Percentiles rank a stretch among this genome's conserved stretches.
Evolutionary conservation across 1,284 basidiomycete species (phyloP).

Genomic region (Porphyrellus sp.): DNA sequence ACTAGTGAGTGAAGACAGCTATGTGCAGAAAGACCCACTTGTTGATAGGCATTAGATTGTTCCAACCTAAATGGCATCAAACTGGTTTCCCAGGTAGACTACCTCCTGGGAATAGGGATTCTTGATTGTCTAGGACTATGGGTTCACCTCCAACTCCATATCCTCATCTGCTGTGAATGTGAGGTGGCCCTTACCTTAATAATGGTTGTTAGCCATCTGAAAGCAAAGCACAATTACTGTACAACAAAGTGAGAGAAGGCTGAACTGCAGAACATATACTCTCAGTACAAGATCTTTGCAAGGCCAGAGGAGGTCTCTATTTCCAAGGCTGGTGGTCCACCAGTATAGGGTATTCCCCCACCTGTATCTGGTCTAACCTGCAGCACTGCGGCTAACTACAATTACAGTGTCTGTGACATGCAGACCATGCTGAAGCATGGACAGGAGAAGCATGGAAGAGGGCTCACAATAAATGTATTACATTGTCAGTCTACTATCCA

Average conservation of each 20-base stretch:
- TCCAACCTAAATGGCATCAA: not conserved
- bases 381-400: not conserved
- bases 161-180: not conserved
- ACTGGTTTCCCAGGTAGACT: not conserved
- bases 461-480: not conserved
- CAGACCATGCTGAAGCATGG: constrained; percentile 6
- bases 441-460: not conserved
- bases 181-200: not conserved
- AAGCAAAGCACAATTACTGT: not conserved
- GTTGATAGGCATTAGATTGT: not conserved
- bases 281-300: not conserved
- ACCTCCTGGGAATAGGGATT: not conserved
- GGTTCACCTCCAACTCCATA: not conserved
- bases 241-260: not conserved
- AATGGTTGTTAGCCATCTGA: not conserved
- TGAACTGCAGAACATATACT: not conserved
- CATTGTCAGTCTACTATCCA: not conserved
- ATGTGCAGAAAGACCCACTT: not conserved
- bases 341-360: not conserved
- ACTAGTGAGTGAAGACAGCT: not conserved
- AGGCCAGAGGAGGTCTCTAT: not conserved
- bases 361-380: not conserved
- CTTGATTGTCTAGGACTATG: not conserved
- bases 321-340: not conserved
- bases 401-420: constrained; percentile 3